Base-by-base conservation (phyloP, 1,284 basidiomycete genomes). In the Puccinia polysora region DNA sequence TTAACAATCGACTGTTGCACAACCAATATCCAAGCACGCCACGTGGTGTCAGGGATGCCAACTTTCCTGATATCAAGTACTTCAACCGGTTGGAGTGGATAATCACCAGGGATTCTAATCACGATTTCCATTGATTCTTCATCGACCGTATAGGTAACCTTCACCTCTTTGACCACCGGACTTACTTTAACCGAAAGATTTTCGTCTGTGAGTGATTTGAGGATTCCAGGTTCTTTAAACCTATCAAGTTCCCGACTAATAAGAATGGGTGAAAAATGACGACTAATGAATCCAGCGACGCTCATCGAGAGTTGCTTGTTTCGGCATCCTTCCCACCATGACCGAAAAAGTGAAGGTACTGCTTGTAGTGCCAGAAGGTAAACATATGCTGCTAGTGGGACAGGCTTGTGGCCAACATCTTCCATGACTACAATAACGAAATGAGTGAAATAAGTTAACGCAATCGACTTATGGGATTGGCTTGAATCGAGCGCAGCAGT, bases 121-220 rank as follows among this genome's bases (percentile, higher is more conserved):
- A 86, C 88, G 71, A 99, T 88, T 81, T 98, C 95, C 78, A 99
- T 86, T 50, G 88, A 86, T 78, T 97, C 90, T 75, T 99, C 96
- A 79, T 99, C 96, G 0, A 99, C 88, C 7, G 86, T 84, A 78
- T 97, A 99, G 23, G 79, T 80, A 6, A 87, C 90, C 1, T 85
- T 85, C 40, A 92, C 88, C 77, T 94, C 89, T 75, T 88, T 88
- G 25, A 88, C 85, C 34, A 80, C 81, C 38, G 80, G 77, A 0
- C 85, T 83, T 30, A 92, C 88, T 78, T 88, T 92, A 80, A 98
- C 83, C 5, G 84, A 84, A 74, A 97, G 82, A 62, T 88, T 88
- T 76, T 96, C 93, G 76, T 92, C 89, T 0, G 84, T 84, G 3
- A 97, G 83, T 62, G 87, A 85, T 2, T 86, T 83, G 2, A 86